Conservation (phyloP, 805 yeast genomes). For the Metschnikowia santaceciliae region DNA sequence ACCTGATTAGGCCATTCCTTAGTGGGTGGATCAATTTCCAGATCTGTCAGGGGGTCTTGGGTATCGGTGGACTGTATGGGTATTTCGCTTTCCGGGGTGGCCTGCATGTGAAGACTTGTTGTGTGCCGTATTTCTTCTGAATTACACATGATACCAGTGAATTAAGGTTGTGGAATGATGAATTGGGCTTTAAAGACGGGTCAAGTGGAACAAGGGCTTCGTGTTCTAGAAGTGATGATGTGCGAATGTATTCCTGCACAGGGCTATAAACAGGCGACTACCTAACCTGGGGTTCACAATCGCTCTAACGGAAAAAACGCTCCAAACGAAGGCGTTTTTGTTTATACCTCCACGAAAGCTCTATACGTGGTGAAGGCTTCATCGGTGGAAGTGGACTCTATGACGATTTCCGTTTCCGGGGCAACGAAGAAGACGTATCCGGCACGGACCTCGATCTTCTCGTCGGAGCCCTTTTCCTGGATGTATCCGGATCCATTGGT, state of each 20-base stretch:
- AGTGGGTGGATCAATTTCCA: not conserved
- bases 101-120: not conserved
- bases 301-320: not conserved
- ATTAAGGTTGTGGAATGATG: not conserved
- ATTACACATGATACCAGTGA: not conserved
- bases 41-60: not conserved
- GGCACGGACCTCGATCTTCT: conserved; percentile 44
- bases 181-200: too few relatives aligned
- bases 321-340: not conserved
- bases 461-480: conserved; percentile 37
- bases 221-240: not conserved
- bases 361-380: conserved; percentile 72
- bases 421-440: conserved; percentile 87
- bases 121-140: not conserved
- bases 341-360: conserved; percentile 76
- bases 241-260: conserved; percentile 1
- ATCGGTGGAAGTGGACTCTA: conserved; percentile 47
- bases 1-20: not conserved
- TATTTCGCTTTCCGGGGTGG: too few relatives aligned
- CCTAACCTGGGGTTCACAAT: too few relatives aligned
- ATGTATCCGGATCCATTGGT: conserved; percentile 76
- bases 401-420: conserved; percentile 64
- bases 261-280: not conserved
- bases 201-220: too few relatives aligned
- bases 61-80: not conserved